Evolutionary conservation across 257 asterid species (phyloP).

Genomic region (Rauvolfia tetraphylla): DNA sequence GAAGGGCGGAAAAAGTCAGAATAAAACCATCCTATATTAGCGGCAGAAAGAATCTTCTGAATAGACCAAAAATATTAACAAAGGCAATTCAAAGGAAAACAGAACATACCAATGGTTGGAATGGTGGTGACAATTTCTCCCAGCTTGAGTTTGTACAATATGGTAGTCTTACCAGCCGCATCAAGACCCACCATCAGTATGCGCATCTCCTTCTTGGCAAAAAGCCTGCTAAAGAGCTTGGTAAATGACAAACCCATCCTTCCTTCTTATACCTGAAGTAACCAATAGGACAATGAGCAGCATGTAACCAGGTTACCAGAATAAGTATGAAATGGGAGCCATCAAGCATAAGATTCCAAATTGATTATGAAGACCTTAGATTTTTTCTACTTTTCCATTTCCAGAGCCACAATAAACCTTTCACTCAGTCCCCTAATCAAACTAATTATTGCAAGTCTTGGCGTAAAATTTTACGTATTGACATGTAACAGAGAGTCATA

Average conservation of each 20-base stretch:
- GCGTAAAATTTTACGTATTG: too few relatives aligned
- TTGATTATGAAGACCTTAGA: neutral
- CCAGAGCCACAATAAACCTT: neutral
- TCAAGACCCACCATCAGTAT: constrained; percentile 19
- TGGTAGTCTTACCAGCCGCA: constrained; percentile 17
- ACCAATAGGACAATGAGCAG: constrained; percentile 15
- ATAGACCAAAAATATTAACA: neutral
- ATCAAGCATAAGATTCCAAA: neutral
- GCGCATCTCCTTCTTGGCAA: constrained; percentile 20
- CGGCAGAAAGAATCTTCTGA: neutral
- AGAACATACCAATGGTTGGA: constrained; percentile 14
- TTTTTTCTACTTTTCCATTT: neutral
- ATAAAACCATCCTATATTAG: neutral
- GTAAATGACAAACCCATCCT: constrained; percentile 16
- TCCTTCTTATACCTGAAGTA: constrained; percentile 7
- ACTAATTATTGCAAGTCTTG: too few relatives aligned
- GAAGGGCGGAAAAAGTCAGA: neutral
- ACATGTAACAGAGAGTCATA: neutral
- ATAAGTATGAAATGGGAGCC: too few relatives aligned
- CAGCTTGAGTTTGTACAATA: constrained; percentile 22
- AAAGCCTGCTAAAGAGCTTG: constrained; percentile 18
- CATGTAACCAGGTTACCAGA: neutral
- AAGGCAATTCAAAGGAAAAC: neutral
- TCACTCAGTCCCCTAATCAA: neutral
- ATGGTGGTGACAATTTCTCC: constrained; percentile 18